Evolutionary conservation across 1,284 basidiomycete genomes (phyloP).

Genomic region (Farysia itapuensis): DNA sequence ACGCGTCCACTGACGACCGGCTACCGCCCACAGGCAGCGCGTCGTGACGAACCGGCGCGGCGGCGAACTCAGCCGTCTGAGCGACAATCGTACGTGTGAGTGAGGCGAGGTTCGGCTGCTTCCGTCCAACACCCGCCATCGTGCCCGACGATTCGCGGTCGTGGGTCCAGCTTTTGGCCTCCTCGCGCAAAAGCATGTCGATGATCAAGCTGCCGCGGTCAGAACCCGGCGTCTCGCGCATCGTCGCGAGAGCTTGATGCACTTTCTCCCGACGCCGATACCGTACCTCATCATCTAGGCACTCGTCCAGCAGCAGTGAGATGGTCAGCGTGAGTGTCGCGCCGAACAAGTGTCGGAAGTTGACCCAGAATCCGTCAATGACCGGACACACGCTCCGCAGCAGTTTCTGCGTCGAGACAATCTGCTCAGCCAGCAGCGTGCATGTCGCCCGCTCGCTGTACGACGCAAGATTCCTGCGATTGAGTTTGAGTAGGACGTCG

Average conservation of each 20-base stretch:
- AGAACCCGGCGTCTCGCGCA: conserved; percentile 29
- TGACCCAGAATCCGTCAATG: conserved; percentile 44
- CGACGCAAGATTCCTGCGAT: conserved; percentile 20
- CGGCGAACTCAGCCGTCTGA: conserved; percentile 2
- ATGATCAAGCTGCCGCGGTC: conserved; percentile 36
- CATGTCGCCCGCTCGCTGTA: conserved; percentile 28
- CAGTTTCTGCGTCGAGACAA: conserved; percentile 37
- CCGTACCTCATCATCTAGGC: conserved; percentile 9
- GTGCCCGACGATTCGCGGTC: background rate
- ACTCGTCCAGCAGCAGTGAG: conserved; percentile 32
- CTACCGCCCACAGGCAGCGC: background rate
- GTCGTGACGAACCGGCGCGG: background rate
- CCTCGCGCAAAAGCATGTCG: conserved; percentile 33
- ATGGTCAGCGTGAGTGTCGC: conserved; percentile 40
- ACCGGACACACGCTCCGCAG: conserved; percentile 37
- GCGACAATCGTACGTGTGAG: conserved; percentile 14
- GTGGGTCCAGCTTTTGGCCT: conserved; percentile 16
- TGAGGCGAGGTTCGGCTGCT: conserved; percentile 3
- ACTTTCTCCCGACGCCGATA: conserved; percentile 12
- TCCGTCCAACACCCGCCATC: too few relatives aligned
- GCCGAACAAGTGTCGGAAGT: conserved; percentile 36
- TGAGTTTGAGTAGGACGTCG: conserved; percentile 37
- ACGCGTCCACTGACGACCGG: background rate
- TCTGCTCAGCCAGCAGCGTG: conserved; percentile 34
- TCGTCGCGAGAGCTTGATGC: conserved; percentile 10